These are phyloP conservation scores for Sporothrix brasiliensis DNA, from an alignment of 2,329 filamentous ascomycete genomes.

Conservation along the genomic window DNA sequence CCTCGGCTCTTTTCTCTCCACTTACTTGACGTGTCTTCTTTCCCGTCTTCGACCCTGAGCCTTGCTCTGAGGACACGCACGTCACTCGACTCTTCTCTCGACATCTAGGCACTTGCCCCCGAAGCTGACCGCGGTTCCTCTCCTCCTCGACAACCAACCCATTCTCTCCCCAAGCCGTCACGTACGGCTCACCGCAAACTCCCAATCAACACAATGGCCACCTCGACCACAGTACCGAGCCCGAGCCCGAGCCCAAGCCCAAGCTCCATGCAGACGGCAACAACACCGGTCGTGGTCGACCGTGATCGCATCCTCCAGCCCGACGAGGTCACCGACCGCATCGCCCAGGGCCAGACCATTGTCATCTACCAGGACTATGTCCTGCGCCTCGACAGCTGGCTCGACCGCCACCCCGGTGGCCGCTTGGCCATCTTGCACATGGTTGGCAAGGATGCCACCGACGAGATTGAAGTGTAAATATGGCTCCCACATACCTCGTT, in stretches of 20 bases:
- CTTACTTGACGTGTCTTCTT: background rate
- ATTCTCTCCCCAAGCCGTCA: background rate
- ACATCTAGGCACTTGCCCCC: background rate
- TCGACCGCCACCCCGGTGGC: conserved; percentile 62
- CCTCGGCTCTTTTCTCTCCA: background rate
- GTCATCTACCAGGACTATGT: conserved; percentile 60
- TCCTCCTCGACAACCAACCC: background rate
- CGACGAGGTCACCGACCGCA: conserved; percentile 53
- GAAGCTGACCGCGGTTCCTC: background rate
- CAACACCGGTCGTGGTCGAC: background rate
- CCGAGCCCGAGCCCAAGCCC: background rate
- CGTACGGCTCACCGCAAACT: background rate
- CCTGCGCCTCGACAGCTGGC: conserved; percentile 61
- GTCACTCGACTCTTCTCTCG: background rate
- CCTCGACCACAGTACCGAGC: background rate
- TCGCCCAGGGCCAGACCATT: conserved; percentile 58
- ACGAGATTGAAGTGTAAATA: conserved; percentile 61
- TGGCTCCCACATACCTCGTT: background rate
- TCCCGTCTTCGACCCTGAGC: background rate
- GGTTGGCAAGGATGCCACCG: conserved; percentile 61
- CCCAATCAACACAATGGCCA: background rate
- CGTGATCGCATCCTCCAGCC: conserved; percentile 45
- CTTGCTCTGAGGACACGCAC: conserved; percentile 1
- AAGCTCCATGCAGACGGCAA: background rate
- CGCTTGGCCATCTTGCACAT: conserved; percentile 62